These are phyloP conservation scores for Pythium grandisporangium DNA, from an alignment of 352 stramenopile genomes.

Conservation along the genomic window DNA sequence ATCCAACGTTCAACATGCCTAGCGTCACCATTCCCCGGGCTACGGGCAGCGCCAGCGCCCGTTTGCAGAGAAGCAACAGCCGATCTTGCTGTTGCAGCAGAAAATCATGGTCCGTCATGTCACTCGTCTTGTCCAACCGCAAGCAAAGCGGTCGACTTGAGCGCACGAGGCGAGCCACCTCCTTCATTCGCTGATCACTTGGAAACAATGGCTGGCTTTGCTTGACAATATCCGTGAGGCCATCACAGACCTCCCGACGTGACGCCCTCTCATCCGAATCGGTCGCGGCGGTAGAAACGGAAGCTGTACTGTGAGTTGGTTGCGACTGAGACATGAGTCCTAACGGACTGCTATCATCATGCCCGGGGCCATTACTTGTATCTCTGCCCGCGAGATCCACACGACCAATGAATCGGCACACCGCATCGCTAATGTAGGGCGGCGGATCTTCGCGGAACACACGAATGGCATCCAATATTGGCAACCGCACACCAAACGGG, in stretches of 20 bases:
- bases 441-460: constrained; percentile 53
- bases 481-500: constrained; percentile 43
- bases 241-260: constrained; percentile 25
- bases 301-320: background rate
- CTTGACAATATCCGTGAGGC: constrained; percentile 49
- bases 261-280: background rate
- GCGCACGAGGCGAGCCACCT: constrained; percentile 70
- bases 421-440: constrained; percentile 35
- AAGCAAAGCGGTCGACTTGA: constrained; percentile 65
- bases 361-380: too few species aligned
- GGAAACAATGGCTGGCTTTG: constrained; percentile 57
- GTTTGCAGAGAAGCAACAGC: constrained; percentile 91
- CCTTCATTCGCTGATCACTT: constrained; percentile 65
- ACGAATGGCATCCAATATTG: constrained; percentile 44
- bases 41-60: constrained; percentile 89
- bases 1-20: constrained; percentile 75
- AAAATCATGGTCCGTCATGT: constrained; percentile 66
- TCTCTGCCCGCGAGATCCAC: constrained; percentile 52
- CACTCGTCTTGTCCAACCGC: constrained; percentile 53
- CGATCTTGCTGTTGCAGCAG: constrained; percentile 89
- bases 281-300: background rate
- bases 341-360: too few species aligned
- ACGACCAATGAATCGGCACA: constrained; percentile 46
- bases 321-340: background rate
- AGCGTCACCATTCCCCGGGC: constrained; percentile 97